Evolutionary conservation across 768 basidiomycete species (phyloP).

Genomic region (Collybia nuda): DNA sequence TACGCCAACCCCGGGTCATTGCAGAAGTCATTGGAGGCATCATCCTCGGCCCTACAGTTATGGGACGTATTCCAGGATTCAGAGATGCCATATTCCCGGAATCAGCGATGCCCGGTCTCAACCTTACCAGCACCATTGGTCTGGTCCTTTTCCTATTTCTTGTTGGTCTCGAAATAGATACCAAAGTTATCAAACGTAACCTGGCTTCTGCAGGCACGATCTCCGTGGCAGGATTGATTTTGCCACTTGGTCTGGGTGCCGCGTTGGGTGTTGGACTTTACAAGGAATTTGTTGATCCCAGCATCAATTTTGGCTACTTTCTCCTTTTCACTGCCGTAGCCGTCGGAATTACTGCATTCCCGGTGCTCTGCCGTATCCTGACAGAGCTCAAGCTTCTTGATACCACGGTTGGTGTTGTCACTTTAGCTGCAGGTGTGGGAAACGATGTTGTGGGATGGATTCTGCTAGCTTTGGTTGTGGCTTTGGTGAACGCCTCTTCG

Average conservation of each 20-base stretch:
- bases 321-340: constrained; percentile 85
- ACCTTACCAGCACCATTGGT: constrained; percentile 74
- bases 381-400: constrained; percentile 81
- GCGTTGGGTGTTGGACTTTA: constrained; percentile 75
- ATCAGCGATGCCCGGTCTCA: constrained; percentile 54
- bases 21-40: constrained; percentile 92
- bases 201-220: constrained; percentile 54
- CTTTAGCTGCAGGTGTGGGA: constrained; percentile 80
- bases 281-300: constrained; percentile 55
- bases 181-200: constrained; percentile 65
- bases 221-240: constrained; percentile 63
- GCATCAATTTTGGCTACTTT: constrained; percentile 76
- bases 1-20: constrained; percentile 91
- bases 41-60: constrained; percentile 73
- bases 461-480: constrained; percentile 79
- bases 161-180: constrained; percentile 83
- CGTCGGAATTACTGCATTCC: constrained; percentile 80
- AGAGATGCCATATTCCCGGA: constrained; percentile 57
- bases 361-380: constrained; percentile 82
- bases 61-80: constrained; percentile 82
- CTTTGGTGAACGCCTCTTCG: constrained; percentile 74
- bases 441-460: constrained; percentile 83
- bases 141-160: constrained; percentile 81
- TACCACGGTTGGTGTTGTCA: constrained; percentile 81
- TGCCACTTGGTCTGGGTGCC: constrained; percentile 84